Evolutionary conservation across 495 filamentous ascomycete genomes (phyloP).

Genomic region (Schizothecium vesticola): DNA sequence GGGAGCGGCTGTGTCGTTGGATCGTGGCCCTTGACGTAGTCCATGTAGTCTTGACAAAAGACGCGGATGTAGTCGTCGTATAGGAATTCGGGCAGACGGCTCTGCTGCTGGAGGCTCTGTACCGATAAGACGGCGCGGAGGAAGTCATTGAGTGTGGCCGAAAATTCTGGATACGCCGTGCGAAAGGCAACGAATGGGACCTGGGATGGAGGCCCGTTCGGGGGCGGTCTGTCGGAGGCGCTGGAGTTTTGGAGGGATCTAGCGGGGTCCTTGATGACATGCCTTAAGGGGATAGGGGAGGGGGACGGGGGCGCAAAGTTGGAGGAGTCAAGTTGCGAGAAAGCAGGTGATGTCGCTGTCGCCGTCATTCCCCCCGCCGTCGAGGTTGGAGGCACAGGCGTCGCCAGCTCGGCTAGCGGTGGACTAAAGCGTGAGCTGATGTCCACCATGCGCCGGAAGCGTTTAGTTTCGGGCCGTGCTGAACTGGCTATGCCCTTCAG

Average conservation of each 20-base stretch:
- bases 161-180: conserved; percentile 52
- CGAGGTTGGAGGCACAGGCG: background rate
- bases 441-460: conserved; percentile 15
- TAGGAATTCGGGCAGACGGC: conserved; percentile 40
- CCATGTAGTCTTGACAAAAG: conserved; percentile 37
- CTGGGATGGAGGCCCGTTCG: conserved; percentile 20
- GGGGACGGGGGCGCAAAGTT: background rate
- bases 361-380: background rate
- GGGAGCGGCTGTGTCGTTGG: conserved; percentile 20
- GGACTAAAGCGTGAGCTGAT: background rate
- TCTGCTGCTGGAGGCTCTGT: conserved; percentile 38
- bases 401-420: background rate
- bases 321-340: background rate
- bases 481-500: background rate
- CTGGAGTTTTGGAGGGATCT: conserved; percentile 4
- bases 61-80: conserved; percentile 66
- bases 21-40: conserved; percentile 31
- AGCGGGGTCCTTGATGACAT: background rate
- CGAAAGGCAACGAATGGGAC: conserved; percentile 47
- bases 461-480: conserved; percentile 4
- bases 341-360: background rate
- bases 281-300: background rate
- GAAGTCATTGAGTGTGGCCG: conserved; percentile 51
- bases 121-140: conserved; percentile 50
- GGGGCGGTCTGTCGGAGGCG: conserved; percentile 12